Conservation (phyloP, 2,329 filamentous ascomycete genomes). For the Ophiosphaerella herpotricha region DNA sequence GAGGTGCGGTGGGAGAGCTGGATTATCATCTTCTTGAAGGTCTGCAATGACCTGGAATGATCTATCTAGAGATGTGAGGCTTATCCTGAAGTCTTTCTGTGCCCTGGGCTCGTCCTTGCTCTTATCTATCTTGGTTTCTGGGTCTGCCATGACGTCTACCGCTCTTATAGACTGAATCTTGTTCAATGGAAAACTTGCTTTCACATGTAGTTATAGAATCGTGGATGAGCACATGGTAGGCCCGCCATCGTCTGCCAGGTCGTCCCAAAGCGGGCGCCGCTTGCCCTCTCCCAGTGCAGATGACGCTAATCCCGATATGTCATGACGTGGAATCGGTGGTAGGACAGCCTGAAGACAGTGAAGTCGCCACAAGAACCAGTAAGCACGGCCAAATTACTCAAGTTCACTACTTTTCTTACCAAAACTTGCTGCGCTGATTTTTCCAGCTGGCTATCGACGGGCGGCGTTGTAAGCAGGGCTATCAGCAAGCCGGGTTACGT, state of each 20-base stretch:
- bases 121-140: constrained; percentile 5
- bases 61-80: constrained; percentile 11
- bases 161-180: neutral
- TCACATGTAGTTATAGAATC: neutral
- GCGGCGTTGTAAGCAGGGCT: constrained; percentile 3
- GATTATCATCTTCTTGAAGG: constrained; percentile 18
- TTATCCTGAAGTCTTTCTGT: constrained; percentile 10
- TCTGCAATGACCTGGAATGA: constrained; percentile 4
- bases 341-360: constrained; percentile 7
- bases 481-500: constrained; percentile 24
- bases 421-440: neutral
- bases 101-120: neutral
- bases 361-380: no score
- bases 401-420: no score
- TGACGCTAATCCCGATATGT: constrained; percentile 18
- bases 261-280: neutral
- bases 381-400: no score
- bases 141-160: constrained; percentile 5
- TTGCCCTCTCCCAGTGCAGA: constrained; percentile 7
- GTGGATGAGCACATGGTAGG: neutral
- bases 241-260: neutral
- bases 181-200: neutral
- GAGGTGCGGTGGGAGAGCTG: constrained; percentile 18
- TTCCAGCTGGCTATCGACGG: neutral
- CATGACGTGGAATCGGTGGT: neutral